Evolutionary conservation across 2,329 filamentous ascomycete species (phyloP).

Genomic region (Talaromyces sp.): DNA sequence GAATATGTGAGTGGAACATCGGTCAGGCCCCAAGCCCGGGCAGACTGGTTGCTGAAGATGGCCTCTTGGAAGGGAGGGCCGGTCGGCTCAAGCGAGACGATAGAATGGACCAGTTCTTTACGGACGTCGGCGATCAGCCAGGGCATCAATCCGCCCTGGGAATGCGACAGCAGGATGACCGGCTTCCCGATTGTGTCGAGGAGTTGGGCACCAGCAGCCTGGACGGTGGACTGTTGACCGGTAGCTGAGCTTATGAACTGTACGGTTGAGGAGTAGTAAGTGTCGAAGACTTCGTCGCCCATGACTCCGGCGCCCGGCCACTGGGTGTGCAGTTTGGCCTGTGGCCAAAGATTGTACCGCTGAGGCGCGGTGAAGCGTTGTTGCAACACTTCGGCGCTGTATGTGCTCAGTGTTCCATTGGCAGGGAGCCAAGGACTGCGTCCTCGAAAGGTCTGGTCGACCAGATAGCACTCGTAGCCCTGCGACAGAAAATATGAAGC

Average conservation of each 20-base stretch:
- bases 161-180: slow-evolving; percentile 47
- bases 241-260: not conserved
- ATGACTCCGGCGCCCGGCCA: slow-evolving; percentile 29
- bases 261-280: slow-evolving; percentile 38
- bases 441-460: slow-evolving; percentile 37
- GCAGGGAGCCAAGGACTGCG: slow-evolving; percentile 23
- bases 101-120: slow-evolving; percentile 43
- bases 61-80: slow-evolving; percentile 49
- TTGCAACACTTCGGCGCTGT: slow-evolving; percentile 22
- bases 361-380: slow-evolving; percentile 30
- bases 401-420: slow-evolving; percentile 16
- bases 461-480: slow-evolving; percentile 45
- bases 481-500: slow-evolving; percentile 43
- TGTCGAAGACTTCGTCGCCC: slow-evolving; percentile 48
- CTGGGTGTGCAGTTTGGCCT: slow-evolving; percentile 41
- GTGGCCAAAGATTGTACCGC: slow-evolving; percentile 36
- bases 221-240: slow-evolving; percentile 26
- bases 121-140: slow-evolving; percentile 48
- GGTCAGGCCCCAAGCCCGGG: slow-evolving; percentile 44
- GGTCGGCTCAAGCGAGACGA: slow-evolving; percentile 49
- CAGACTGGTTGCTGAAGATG: slow-evolving; percentile 30
- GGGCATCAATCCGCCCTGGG: slow-evolving; percentile 43
- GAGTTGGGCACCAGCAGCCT: slow-evolving; percentile 38
- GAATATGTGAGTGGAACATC: slow-evolving; percentile 48
- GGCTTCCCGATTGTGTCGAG: slow-evolving; percentile 40